Base-by-base conservation (phyloP, 1,284 basidiomycete species). In the Sporisorium exsertum region DNA sequence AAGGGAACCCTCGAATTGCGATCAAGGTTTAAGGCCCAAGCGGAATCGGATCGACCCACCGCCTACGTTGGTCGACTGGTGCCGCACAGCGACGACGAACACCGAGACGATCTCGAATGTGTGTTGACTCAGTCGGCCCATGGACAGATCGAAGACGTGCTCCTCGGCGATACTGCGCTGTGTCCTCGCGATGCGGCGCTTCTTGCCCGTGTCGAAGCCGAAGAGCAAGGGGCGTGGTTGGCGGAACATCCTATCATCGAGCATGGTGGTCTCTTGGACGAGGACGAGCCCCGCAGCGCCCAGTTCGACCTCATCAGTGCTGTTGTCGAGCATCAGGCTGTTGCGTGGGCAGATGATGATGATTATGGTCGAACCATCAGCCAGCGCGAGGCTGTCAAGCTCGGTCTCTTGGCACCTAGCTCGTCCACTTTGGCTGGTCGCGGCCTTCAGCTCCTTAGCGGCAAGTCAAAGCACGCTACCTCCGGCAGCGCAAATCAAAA, bases 261-360 rank as follows among this genome's bases (percentile, higher is more conserved):
- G 20, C 13, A 47, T 5, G 81, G 79, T 6, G 69, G 68, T 3
- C 70, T 81, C 12, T 56, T 72, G 35, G 74, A 79, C 47, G 52
- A 61, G 13, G 76, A 77, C n/a, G 68, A 75, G 57, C 72, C 81
- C 20, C 62, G 69, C 42, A 61, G 69, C n/a, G 73, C 72, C 3
- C 70, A 72, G 42, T 83, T 79, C 32, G 78, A 79, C 49, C 71
- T 78, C 16, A 72, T 83, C 55, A 78, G 66, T 20, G 64, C 64
- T 3, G 69, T 75, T 15, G 74, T 75, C 20, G 53, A 67, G 18
- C 65, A 70, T 12, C 58, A 76, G 42, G 77, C 81, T 9, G 76
- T 83, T 6, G 56, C 65, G 12, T 83, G 81, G 81, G 81, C 81
- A 15, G 81, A 83, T 49, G 81, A 83, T 40, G 81, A 83, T 33